These are phyloP conservation scores for Adansonia madagascariensis DNA, from an alignment of 441 rosid genomes.

Conservation along the genomic window DNA sequence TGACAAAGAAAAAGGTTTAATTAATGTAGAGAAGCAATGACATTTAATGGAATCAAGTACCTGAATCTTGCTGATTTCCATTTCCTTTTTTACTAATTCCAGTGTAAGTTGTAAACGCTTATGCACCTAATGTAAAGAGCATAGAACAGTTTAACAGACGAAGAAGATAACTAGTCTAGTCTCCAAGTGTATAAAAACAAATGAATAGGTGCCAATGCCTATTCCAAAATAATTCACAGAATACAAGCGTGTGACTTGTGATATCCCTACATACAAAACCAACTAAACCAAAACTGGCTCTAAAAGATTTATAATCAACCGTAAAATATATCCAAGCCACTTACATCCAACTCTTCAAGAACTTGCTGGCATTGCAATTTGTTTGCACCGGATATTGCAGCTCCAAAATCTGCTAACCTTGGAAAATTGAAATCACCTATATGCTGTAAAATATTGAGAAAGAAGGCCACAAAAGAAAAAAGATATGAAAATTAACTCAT, in stretches of 20 bases:
- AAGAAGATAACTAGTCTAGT: not conserved
- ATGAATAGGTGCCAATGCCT: not conserved
- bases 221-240: not conserved
- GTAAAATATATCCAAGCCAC: conserved; percentile 34
- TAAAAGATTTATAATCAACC: conserved; percentile 20
- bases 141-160: conserved; percentile 1
- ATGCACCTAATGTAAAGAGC: conserved; percentile 55
- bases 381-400: conserved; percentile 97
- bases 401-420: conserved; percentile 95
- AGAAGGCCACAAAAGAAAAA: not conserved
- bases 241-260: not conserved
- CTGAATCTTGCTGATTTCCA: conserved; percentile 95
- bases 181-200: not conserved
- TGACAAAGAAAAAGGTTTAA: conserved; percentile 22
- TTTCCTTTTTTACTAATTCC: conserved; percentile 79
- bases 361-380: conserved; percentile 87
- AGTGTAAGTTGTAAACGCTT: conserved; percentile 76
- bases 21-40: conserved; percentile 13
- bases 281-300: conserved; percentile 20
- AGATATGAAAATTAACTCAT: not conserved
- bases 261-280: conserved; percentile 19
- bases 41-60: conserved; percentile 39
- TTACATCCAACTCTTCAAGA: conserved; percentile 98
- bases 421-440: conserved; percentile 92
- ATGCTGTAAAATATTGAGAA: conserved; percentile 60